Base-by-base conservation (phyloP, 805 yeast genomes). In the Priceomyces haplophilus region DNA sequence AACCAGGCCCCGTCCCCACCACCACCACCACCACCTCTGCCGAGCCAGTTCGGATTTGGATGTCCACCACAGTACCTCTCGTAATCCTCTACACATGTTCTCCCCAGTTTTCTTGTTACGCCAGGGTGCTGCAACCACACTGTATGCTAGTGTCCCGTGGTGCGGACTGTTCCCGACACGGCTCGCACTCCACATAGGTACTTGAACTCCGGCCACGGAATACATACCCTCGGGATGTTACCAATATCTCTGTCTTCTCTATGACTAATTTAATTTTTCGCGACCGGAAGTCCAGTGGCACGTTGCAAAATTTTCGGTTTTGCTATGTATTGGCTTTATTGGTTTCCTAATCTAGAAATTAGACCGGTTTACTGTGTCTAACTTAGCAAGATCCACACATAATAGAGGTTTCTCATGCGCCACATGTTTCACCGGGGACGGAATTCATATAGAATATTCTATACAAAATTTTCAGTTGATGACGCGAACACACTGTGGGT, bases 401-500 rank as follows among this genome's bases (percentile, higher is more conserved):
- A 38, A 13, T 12, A 30, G 39, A 36, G 39, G 39, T 36, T 21
- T 36, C 27, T 23, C 24, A 23, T 36, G 39, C 27, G 39, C 39
- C 39, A 36, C 39, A 36, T 36, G 39, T 36, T 32, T 23, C 12
- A 36, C 39, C 39, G 39, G 23, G 39, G 29, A 12, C 39, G 39
- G 39, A 36, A 36, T 31, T 36, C 38, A 21, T 10, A 23, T 19
- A 27, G 31, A 34, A 34, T 18, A 23, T 16, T 25, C 20, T 20
- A 25, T 20, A 31, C 18, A 32, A 39, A 31, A 32, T 39, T 39
- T 39, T 39, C 37, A 33, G 20, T 23, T 36, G 34, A 36, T 41
- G 34, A 41, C 44, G 44, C 44, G 44, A 41, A 16, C 24, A 27
- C 18, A 41, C 39, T 36, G 42, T 24, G 30, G 19, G 21, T 11